These are phyloP conservation scores for Glomus cerebriforme DNA, from an alignment of 192 early-diverging fungal genomes.

Conservation along the genomic window DNA sequence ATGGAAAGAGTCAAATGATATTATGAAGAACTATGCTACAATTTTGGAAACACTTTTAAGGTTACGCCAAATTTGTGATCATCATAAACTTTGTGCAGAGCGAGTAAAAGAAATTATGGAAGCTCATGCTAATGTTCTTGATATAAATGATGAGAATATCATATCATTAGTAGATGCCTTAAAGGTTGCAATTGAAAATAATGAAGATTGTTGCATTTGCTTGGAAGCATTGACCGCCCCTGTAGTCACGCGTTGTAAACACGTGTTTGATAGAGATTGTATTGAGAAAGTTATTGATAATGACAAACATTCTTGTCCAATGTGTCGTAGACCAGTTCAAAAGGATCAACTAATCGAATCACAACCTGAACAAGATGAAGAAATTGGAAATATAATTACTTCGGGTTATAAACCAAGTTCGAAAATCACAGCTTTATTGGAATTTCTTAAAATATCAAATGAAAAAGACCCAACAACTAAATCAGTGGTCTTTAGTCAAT, in stretches of 20 bases:
- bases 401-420: conserved; percentile 23
- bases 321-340: not conserved
- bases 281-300: conserved; percentile 29
- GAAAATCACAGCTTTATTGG: conserved; percentile 52
- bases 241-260: conserved; percentile 58
- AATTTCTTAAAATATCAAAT: conserved; percentile 36
- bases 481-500: conserved; percentile 94
- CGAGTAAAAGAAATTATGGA: conserved; percentile 28
- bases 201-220: conserved; percentile 58
- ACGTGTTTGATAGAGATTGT: conserved; percentile 54
- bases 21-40: conserved; percentile 91
- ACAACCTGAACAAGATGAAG: not conserved
- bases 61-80: conserved; percentile 90
- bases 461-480: conserved; percentile 51
- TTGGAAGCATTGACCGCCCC: conserved; percentile 52
- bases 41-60: conserved; percentile 89
- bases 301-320: not conserved
- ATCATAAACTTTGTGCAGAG: conserved; percentile 67
- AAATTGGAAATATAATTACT: not conserved
- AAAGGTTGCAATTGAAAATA: conserved; percentile 29
- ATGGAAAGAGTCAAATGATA: conserved; percentile 67
- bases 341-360: not conserved
- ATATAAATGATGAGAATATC: not conserved
- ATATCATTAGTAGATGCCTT: conserved; percentile 4
- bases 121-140: conserved; percentile 13